These are phyloP conservation scores for Botrytis pseudocinerea DNA, from an alignment of 2,329 filamentous ascomycete genomes.

Conservation along the genomic window DNA sequence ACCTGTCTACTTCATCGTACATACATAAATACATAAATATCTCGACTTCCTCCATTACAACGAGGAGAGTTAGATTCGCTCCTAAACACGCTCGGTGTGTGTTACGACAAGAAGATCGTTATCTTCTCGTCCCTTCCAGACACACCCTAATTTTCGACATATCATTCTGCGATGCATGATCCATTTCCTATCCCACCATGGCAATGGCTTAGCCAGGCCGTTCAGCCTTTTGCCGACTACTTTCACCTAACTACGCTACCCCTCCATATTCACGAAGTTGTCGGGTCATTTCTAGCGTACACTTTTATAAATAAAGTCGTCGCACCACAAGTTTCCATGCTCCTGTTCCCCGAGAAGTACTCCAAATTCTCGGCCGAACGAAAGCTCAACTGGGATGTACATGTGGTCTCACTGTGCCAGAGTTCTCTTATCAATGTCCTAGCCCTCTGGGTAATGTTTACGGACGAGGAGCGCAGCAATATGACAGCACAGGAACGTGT, in stretches of 20 bases:
- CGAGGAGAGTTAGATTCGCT: conserved; percentile 4
- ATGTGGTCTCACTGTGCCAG: conserved; percentile 82
- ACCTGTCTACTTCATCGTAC: conserved; percentile 14
- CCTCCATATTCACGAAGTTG: conserved; percentile 75
- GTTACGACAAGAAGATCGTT: conserved; percentile 11
- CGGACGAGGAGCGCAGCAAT: conserved; percentile 64
- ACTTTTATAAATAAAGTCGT: conserved; percentile 64
- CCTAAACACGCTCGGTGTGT: conserved; percentile 17
- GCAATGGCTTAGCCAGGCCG: conserved; percentile 52
- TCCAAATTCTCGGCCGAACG: conserved; percentile 60
- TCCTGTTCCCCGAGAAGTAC: conserved; percentile 65
- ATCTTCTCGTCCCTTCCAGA: conserved; percentile 12
- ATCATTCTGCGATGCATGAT: conserved; percentile 48
- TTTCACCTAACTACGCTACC: conserved; percentile 66
- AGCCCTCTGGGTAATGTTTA: conserved; percentile 71
- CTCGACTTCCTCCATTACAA: conserved; percentile 2
- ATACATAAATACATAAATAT: conserved; percentile 20
- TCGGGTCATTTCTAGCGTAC: conserved; percentile 67
- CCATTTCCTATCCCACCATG: conserved; percentile 63
- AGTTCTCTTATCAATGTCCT: conserved; percentile 69
- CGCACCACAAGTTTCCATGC: conserved; percentile 65
- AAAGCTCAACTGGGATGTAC: conserved; percentile 78
- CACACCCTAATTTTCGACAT: conserved; percentile 1
- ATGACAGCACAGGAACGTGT: conserved; percentile 70
- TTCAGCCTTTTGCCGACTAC: conserved; percentile 64